Evolutionary conservation across 129 eudicot genomes (phyloP).

Genomic region (Logfia minima): DNA sequence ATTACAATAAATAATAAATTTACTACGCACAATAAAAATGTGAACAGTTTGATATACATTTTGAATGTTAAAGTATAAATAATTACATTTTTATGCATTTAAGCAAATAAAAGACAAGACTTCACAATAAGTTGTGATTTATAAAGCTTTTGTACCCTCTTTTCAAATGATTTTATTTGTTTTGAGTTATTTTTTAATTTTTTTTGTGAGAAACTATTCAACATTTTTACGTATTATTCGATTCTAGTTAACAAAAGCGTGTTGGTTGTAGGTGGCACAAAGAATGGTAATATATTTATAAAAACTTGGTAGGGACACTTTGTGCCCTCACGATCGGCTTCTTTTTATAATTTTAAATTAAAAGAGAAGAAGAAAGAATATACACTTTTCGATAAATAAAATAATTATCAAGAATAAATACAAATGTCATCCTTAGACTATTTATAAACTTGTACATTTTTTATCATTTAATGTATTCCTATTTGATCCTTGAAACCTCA

Average conservation of each 20-base stretch:
- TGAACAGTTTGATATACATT: too few relatives aligned
- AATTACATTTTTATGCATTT: too few relatives aligned
- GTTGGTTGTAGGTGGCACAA: background rate
- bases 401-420: background rate
- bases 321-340: constrained; percentile 42
- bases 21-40: too few relatives aligned
- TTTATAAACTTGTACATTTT: background rate
- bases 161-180: too few relatives aligned
- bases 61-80: too few relatives aligned
- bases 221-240: too few relatives aligned
- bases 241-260: background rate
- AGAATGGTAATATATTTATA: background rate
- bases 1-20: too few relatives aligned
- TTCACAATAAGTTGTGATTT: too few relatives aligned
- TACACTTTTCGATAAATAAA: background rate
- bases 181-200: too few relatives aligned
- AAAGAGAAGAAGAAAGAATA: background rate
- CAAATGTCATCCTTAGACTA: background rate
- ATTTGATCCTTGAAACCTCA: background rate
- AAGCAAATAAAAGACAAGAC: too few relatives aligned
- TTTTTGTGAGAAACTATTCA: too few relatives aligned
- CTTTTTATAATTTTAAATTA: background rate
- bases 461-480: background rate
- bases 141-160: too few relatives aligned
- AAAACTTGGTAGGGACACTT: constrained; percentile 27